Evolutionary conservation across 2,329 filamentous ascomycete genomes (phyloP).

Genomic region (Aspergillus sp.): DNA sequence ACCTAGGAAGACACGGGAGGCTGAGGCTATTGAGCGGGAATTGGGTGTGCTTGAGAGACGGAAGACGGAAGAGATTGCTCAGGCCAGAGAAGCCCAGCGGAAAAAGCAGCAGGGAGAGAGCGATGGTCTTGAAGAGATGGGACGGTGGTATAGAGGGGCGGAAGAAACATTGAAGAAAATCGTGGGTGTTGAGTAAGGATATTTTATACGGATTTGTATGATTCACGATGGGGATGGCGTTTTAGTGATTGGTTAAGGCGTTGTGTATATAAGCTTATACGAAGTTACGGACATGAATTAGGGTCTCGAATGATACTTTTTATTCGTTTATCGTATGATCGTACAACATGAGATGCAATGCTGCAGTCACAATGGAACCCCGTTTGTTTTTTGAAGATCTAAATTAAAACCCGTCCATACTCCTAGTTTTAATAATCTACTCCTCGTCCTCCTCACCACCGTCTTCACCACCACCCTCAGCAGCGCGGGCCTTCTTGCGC

Average conservation of each 20-base stretch:
- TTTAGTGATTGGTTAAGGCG: constrained; percentile 4
- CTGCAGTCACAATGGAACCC: constrained; percentile 32
- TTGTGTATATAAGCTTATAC: not conserved
- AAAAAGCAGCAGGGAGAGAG: constrained; percentile 40
- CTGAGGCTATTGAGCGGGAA: constrained; percentile 41
- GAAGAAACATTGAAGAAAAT: constrained; percentile 37
- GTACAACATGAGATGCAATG: constrained; percentile 35
- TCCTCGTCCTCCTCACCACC: constrained; percentile 72
- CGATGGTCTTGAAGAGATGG: constrained; percentile 41
- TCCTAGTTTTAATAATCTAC: constrained; percentile 34
- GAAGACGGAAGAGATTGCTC: constrained; percentile 39
- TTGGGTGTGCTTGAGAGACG: constrained; percentile 37
- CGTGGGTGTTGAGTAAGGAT: constrained; percentile 24
- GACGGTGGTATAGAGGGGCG: constrained; percentile 39
- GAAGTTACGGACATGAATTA: constrained; percentile 7
- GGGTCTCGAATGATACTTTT: constrained; percentile 27
- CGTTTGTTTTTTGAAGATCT: constrained; percentile 24
- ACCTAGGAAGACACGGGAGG: constrained; percentile 38
- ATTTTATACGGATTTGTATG: constrained; percentile 7
- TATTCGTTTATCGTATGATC: constrained; percentile 33
- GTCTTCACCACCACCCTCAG: constrained; percentile 58
- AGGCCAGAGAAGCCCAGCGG: constrained; percentile 41
- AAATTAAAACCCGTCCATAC: constrained; percentile 34
- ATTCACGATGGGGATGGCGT: constrained; percentile 21
- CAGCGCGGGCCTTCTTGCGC: constrained; percentile 99